Evolutionary conservation across 495 filamentous ascomycete genomes (phyloP), one percentile per base, ranked within the genome.

Genomic region (Penicillium fimorum): DNA sequence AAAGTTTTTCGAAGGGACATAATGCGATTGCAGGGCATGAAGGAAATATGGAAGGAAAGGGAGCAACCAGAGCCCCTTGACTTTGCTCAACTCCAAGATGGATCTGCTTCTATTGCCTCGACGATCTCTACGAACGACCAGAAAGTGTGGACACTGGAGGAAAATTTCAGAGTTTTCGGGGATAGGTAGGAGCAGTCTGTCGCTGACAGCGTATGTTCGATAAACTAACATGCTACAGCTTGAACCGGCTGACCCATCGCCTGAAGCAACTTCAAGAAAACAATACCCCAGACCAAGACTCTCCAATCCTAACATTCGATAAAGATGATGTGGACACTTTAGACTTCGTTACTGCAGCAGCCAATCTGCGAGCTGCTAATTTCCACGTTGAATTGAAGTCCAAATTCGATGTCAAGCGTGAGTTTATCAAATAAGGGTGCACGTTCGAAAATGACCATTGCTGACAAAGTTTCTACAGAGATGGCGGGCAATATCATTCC

Each of bases 401-500:
- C 6, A 92, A 96, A 51, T 99, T 97, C 58, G 91, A 97, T 66
- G 92, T 93, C 61, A 99, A 99, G 69, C 91, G 85, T 84, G 62
- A 60, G 77, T 73, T 11, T 9, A 10, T 8, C 17, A 2, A 9
- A 24, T 4, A 4, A 15, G 5, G 12, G 33, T 32, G 2, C 3
- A 10, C 38, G 0, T 12, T 17, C 3, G 18, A n/a, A 11, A 0
- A 1, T 1, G 2, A 11, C 15, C 15, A 38, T 41, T 25, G 33
- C 43, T 63, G 42, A 67, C 40, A 51, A 4, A 6, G 0, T n/a
- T 18, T 33, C 27, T 49, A 38, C 48, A 86, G 83, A 97, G 73
- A 99, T 97, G 92, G 94, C 94, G 24, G 94, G 94, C 49, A 97
- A 97, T 63, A 99, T 99, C 64, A 97, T 99, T 53, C 94, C 94